phyloP scores from a whole-genome alignment of 2,329 filamentous ascomycete species.

The Penicillium sp. region DNA sequence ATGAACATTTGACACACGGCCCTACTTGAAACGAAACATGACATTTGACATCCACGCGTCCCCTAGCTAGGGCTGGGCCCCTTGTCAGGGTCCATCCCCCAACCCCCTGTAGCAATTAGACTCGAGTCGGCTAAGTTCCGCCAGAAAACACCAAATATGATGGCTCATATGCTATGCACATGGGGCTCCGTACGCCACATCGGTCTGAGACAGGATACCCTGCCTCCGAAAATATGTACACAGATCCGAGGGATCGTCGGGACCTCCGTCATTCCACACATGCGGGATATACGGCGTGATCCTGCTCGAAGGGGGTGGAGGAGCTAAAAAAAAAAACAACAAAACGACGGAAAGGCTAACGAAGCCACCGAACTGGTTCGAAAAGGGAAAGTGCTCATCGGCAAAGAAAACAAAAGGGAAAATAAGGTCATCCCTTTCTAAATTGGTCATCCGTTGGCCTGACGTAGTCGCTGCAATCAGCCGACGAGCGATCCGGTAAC shows the following conservation, averaged over 20 bases:
- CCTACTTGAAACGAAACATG: conserved; percentile 1
- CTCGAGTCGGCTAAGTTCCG: conserved; percentile 1
- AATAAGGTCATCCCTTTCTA: conserved; percentile 15
- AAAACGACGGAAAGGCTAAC: neutral
- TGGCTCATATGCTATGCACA: conserved; percentile 24
- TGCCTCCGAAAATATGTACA: conserved; percentile 16
- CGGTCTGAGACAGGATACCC: conserved; percentile 14
- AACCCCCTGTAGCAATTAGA: neutral
- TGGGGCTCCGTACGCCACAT: conserved; percentile 4
- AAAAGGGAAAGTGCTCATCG: conserved; percentile 5
- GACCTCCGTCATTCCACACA: conserved; percentile 13
- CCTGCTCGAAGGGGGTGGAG: neutral
- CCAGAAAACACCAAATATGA: conserved; percentile 14
- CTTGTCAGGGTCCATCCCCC: neutral
- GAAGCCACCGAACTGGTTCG: neutral
- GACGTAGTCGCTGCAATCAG: conserved; percentile 11
- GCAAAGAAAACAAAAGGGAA: conserved; percentile 20
- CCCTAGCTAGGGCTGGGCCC: neutral
- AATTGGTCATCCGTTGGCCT: conserved; percentile 6
- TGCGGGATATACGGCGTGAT: conserved; percentile 1
- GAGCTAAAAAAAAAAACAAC: conserved; percentile 1
- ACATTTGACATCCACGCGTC: conserved; percentile 16
- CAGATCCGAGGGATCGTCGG: neutral
- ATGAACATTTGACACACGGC: conserved; percentile 1
- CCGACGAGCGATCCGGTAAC: conserved; percentile 6